Percentiles rank a stretch among this genome's conserved stretches.
phyloP scores from a whole-genome alignment of 106 monocot genomes.

The Dactylorhiza incarnata region DNA sequence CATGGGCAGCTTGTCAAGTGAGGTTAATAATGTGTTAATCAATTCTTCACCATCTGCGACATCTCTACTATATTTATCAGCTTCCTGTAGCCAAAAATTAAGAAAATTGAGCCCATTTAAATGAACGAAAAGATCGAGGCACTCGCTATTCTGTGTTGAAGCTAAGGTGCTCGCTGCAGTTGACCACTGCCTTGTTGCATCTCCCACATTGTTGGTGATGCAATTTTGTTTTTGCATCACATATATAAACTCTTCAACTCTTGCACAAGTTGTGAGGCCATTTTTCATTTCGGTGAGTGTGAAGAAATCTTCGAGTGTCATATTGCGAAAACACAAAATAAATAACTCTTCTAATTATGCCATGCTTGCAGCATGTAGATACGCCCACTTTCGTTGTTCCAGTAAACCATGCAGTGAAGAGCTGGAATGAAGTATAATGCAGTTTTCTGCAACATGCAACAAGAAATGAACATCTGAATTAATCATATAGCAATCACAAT shows the following conservation, averaged over 20 bases:
- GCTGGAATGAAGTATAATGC: not conserved
- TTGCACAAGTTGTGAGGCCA: slow-evolving; percentile 51
- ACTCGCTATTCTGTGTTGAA: slow-evolving; percentile 50
- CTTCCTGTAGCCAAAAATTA: slow-evolving; percentile 55
- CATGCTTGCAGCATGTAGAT: not conserved
- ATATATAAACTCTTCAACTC: slow-evolving; percentile 73
- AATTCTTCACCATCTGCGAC: slow-evolving; percentile 38
- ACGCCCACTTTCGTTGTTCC: not conserved
- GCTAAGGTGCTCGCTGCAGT: slow-evolving; percentile 44
- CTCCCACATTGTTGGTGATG: slow-evolving; percentile 26
- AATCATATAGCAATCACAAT: not conserved
- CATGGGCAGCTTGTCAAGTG: slow-evolving; percentile 51
- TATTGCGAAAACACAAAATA: slow-evolving; percentile 18
- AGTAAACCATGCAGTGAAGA: not conserved
- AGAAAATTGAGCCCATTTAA: slow-evolving; percentile 63
- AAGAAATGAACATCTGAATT: not conserved
- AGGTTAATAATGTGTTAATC: slow-evolving; percentile 31
- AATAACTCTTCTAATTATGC: not conserved
- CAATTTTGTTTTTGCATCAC: slow-evolving; percentile 42
- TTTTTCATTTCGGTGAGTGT: slow-evolving; percentile 83
- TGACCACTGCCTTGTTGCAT: slow-evolving; percentile 27
- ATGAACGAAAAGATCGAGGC: slow-evolving; percentile 59
- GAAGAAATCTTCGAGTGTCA: slow-evolving; percentile 74
- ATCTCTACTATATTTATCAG: slow-evolving; percentile 26
- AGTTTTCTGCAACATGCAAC: not conserved